Evolutionary conservation across 257 asterid genomes (phyloP).

Genomic region (Thymus quinquecostatus): DNA sequence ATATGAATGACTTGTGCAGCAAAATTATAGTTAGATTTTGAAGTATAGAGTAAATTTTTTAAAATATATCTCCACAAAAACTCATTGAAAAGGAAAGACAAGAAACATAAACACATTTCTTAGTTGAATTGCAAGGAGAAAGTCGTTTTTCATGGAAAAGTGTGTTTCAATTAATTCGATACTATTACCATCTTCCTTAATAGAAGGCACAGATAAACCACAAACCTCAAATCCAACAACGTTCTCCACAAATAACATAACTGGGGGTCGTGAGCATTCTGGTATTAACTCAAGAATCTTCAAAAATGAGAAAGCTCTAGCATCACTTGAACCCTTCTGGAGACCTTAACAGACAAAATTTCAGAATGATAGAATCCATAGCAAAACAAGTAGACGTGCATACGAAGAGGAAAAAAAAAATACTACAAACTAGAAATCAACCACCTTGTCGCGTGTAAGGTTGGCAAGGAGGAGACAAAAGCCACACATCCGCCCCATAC

Average conservation of each 20-base stretch:
- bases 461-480: conserved; percentile 97
- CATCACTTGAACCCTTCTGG: conserved; percentile 92
- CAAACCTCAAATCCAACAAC: conserved; percentile 99
- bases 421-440: conserved; percentile 5
- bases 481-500: conserved; percentile 82
- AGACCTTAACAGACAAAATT: conserved; percentile 59
- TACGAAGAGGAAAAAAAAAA: neutral
- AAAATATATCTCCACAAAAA: neutral
- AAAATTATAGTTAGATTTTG: conserved; percentile 3
- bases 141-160: neutral
- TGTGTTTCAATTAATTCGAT: conserved; percentile 13
- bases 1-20: conserved; percentile 1
- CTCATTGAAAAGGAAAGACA: neutral
- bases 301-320: conserved; percentile 89
- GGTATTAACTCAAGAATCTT: conserved; percentile 84
- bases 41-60: neutral
- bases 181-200: neutral
- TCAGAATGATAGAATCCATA: conserved; percentile 19
- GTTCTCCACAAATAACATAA: conserved; percentile 88
- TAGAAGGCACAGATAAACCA: conserved; percentile 15
- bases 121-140: neutral
- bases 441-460: conserved; percentile 98
- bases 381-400: neutral
- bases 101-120: neutral
- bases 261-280: conserved; percentile 65